These are phyloP conservation scores for Polychytrium aggregatum DNA, from an alignment of 192 early-diverging fungal genomes.

Conservation along the genomic window DNA sequence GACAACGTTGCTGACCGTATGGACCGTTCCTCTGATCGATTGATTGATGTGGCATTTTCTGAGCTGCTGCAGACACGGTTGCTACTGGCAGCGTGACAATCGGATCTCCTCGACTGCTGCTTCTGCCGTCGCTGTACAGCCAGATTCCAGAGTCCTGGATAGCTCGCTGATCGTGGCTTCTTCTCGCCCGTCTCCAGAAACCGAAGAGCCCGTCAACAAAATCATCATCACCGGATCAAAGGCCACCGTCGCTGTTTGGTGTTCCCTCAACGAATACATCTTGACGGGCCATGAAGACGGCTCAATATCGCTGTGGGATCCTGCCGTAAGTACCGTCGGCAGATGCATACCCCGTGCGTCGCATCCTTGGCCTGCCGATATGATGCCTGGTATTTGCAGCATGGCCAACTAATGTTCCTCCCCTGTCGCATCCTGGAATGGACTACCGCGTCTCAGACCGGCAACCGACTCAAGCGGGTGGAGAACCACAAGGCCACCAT, in stretches of 20 bases:
- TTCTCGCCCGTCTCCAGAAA: conserved; percentile 36
- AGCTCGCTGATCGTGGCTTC: not conserved
- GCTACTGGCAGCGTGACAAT: no score
- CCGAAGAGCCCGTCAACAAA: conserved; percentile 61
- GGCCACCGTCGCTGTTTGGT: conserved; percentile 88
- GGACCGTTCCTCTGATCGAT: no score
- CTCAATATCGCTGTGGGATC: conserved; percentile 76
- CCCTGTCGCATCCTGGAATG: not conserved
- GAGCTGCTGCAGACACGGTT: no score
- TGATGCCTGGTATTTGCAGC: no score
- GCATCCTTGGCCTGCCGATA: no score
- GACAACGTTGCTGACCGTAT: conserved; percentile 48
- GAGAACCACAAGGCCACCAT: conserved; percentile 61
- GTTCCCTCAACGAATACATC: conserved; percentile 84
- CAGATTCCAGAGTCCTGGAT: no score
- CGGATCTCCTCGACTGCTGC: no score
- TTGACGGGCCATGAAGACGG: conserved; percentile 93
- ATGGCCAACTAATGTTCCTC: not conserved
- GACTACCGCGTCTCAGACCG: conserved; percentile 35
- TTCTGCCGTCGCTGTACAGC: not conserved
- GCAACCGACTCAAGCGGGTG: conserved; percentile 48
- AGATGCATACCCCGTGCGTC: no score
- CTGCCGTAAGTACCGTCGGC: conserved; percentile 36
- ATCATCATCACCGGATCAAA: conserved; percentile 69
- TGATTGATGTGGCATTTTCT: no score